A percentile compares a stretch with the other conserved stretches of the same genome.
Conservation (phyloP, 495 filamentous ascomycete species). For the Pyronema domesticum region DNA sequence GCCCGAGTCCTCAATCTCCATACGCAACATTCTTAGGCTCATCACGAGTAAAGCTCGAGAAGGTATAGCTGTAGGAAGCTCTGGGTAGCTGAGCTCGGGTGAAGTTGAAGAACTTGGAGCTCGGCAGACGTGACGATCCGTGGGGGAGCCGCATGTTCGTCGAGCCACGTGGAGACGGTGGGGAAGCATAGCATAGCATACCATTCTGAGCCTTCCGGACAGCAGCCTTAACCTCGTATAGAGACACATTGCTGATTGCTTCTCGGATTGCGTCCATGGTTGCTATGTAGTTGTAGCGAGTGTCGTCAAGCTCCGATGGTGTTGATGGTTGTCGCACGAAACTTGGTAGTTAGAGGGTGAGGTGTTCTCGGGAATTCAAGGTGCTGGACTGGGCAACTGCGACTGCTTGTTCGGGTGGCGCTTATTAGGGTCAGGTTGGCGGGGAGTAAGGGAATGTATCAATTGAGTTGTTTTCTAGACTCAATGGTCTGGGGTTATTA, state of each 20-base stretch:
- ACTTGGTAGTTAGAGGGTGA: neutral
- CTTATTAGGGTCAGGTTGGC: too few relatives aligned
- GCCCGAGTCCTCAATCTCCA: too few relatives aligned
- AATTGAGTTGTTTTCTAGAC: too few relatives aligned
- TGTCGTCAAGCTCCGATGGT: neutral
- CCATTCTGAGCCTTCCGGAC: constrained; percentile 98
- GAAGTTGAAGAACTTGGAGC: too few relatives aligned
- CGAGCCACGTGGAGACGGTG: neutral
- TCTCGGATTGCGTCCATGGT: constrained; percentile 81
- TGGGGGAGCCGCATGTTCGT: neutral
- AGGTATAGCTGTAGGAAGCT: too few relatives aligned
- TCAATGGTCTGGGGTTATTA: too few relatives aligned
- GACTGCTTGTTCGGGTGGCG: too few relatives aligned
- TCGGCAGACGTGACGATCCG: neutral
- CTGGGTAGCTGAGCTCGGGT: too few relatives aligned
- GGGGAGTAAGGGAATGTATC: too few relatives aligned
- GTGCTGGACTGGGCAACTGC: too few relatives aligned
- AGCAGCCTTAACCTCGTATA: constrained; percentile 95
- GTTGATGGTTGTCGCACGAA: neutral
- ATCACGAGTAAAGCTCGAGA: too few relatives aligned
- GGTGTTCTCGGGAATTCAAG: neutral
- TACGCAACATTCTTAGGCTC: too few relatives aligned
- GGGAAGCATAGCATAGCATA: constrained; percentile 29
- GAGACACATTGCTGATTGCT: constrained; percentile 77
- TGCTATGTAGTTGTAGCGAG: constrained; percentile 5